A percentile compares a stretch with the other conserved stretches of the same genome.
Evolutionary conservation across 805 yeast genomes (phyloP).

Genomic region (Candida corydali): DNA sequence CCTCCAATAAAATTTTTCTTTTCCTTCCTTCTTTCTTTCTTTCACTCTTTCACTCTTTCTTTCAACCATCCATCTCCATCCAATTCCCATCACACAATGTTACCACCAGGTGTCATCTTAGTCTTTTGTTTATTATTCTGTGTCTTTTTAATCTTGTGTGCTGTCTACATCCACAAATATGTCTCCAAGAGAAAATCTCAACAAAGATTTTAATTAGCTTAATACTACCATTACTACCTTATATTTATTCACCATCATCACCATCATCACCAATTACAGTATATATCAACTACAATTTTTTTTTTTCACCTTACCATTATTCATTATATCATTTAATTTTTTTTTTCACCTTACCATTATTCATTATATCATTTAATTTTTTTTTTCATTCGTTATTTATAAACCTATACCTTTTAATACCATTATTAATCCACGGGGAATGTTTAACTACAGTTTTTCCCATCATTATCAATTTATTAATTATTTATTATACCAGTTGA

Average conservation of each 20-base stretch:
- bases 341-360: background rate
- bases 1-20: background rate
- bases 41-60: constrained; percentile 6
- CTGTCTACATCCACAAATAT: constrained; percentile 36
- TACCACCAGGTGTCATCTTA: constrained; percentile 72
- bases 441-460: background rate
- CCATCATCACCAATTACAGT: background rate
- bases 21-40: constrained; percentile 3
- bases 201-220: constrained; percentile 39
- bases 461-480: no score
- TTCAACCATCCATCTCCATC: background rate
- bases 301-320: background rate
- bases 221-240: no score
- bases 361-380: background rate
- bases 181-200: constrained; percentile 40
- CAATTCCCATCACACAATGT: constrained; percentile 33
- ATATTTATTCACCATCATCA: background rate
- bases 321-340: background rate
- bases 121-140: constrained; percentile 58
- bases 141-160: constrained; percentile 34
- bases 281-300: constrained; percentile 2
- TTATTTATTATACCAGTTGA: no score
- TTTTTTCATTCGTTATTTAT: no score
- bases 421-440: background rate
- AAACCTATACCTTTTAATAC: background rate